Conservation (phyloP, 306 rosid species). For the Neltuma alba region DNA sequence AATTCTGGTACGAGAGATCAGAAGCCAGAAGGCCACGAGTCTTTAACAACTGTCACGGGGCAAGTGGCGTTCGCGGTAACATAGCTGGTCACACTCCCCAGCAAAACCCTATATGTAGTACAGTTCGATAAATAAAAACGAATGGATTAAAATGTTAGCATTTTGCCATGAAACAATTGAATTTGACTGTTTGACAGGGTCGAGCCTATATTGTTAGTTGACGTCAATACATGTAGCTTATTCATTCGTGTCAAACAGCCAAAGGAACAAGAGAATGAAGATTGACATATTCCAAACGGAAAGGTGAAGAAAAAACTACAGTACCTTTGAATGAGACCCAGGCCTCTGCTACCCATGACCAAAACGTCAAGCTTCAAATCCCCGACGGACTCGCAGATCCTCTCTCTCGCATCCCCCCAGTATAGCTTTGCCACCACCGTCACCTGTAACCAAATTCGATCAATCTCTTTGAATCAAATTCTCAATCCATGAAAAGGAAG, state of each 20-base stretch:
- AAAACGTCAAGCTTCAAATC: conserved; percentile 54
- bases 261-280: background rate
- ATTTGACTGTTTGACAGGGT: background rate
- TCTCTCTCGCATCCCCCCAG: conserved; percentile 68
- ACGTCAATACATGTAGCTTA: background rate
- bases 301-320: background rate
- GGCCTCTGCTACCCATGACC: conserved; percentile 67
- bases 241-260: background rate
- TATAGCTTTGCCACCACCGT: conserved; percentile 51
- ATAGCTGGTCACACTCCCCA: conserved; percentile 62
- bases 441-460: conserved; percentile 40
- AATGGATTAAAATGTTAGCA: background rate
- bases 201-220: background rate
- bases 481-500: background rate
- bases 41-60: conserved; percentile 56
- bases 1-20: conserved; percentile 17
- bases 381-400: conserved; percentile 37
- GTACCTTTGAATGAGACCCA: conserved; percentile 57
- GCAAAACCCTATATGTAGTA: conserved; percentile 46
- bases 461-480: conserved; percentile 2
- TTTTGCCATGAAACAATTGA: conserved; percentile 10
- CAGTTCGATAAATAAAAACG: conserved; percentile 8
- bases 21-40: conserved; percentile 27
- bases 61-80: conserved; percentile 51
- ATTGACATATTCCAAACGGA: background rate